Base-by-base conservation (phyloP, 306 rosid species). In the Vigna unguiculata region DNA sequence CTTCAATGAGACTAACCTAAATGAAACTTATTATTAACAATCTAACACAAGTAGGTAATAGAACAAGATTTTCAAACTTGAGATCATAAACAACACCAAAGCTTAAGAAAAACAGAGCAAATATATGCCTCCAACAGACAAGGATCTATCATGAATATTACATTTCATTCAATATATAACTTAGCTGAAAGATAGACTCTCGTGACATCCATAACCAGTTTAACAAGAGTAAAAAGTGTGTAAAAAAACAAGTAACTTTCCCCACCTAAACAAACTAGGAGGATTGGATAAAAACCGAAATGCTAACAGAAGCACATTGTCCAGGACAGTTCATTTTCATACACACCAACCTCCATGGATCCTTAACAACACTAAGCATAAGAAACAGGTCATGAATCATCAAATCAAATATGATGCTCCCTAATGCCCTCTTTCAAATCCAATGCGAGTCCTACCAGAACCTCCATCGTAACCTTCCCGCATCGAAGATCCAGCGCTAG, bases 401-500 rank as follows among this genome's bases (percentile, higher is more conserved):
- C 57, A 22, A 20, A 14, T 73, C 57, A 22, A 20, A 79, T 51
- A 53, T 3, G n/a, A 24, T 38, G 70, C 72, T 38, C 17, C 78
- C 83, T 83, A 89, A 51, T 86, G 97, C 25, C 93, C 93, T 82
- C 92, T 82, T 86, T 90, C 96, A 60, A 94, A 94, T 49, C 98
- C 96, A 71, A 95, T 90, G 43, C 91, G 95, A 36, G 89, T 85
- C 80, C 97, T 84, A 59, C 96, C 81, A 8, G 96, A 95, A 49
- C 96, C 96, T 71, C 93, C 89, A 2, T 90, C 97, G n/a, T 86
- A 20, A 53, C 90, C 86, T 52, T 92, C 98, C 51, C 96, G 76
- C 85, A 79, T 90, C 4, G 96, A 89, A 32, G 96, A 92, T 30
- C 97, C 98, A 30, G 86, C 97, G 60, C 97, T 89, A 10, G 97